Percentiles rank a stretch among this genome's conserved stretches.
Evolutionary conservation across 768 basidiomycete species (phyloP).

Genomic region (Phanerochaete carnosa): DNA sequence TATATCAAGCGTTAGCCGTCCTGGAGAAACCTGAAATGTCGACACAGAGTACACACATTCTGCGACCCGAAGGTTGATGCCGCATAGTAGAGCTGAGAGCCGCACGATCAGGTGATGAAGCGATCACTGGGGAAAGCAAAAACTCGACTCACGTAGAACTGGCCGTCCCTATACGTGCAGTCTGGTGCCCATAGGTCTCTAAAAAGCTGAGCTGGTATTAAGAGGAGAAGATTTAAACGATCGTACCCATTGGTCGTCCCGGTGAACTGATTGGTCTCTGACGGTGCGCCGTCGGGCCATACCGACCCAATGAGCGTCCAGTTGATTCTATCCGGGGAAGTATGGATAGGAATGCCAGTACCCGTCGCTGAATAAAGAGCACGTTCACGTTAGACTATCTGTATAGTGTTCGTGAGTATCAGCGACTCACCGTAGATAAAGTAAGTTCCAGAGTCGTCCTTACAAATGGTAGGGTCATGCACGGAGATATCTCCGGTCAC

Average conservation of each 20-base stretch:
- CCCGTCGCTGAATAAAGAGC: conserved; percentile 33
- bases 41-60: conserved; percentile 19
- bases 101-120: not conserved
- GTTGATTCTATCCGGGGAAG: conserved; percentile 43
- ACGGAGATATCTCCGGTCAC: conserved; percentile 11
- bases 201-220: not conserved
- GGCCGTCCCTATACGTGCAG: conserved; percentile 23
- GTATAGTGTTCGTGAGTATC: not conserved
- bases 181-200: conserved; percentile 35
- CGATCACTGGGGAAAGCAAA: not conserved
- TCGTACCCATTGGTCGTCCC: conserved; percentile 36
- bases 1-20: too few species aligned
- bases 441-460: conserved; percentile 42
- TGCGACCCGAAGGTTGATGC: conserved; percentile 54
- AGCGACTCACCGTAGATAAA: conserved; percentile 44
- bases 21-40: not conserved
- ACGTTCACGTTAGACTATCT: not conserved
- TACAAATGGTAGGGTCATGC: conserved; percentile 30
- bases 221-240: not conserved
- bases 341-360: conserved; percentile 46
- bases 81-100: conserved; percentile 45
- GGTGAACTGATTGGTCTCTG: conserved; percentile 47
- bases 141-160: conserved; percentile 19
- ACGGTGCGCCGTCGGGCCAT: conserved; percentile 41
- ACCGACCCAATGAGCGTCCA: conserved; percentile 46